Evolutionary conservation across 768 basidiomycete species (phyloP).

Genomic region (Lactifluus hygrophoroides): DNA sequence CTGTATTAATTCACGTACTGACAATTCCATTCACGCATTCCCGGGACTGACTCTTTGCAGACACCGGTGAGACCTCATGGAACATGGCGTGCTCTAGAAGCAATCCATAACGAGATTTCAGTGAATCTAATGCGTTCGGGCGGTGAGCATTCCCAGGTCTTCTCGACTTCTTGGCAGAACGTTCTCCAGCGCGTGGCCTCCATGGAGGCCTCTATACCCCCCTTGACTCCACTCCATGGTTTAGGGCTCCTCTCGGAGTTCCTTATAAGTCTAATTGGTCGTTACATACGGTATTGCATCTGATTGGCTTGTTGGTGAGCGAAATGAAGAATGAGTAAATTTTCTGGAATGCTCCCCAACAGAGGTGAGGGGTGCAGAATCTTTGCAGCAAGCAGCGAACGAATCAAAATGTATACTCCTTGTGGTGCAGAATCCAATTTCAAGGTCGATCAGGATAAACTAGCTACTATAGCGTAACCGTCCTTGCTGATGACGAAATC

Average conservation of each 20-base stretch:
- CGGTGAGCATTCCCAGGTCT: background rate
- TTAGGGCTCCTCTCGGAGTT: too few species aligned
- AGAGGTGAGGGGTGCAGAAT: background rate
- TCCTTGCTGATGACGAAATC: background rate
- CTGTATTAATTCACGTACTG: constrained; percentile 2
- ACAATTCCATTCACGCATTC: background rate
- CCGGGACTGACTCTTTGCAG: background rate
- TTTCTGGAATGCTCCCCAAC: background rate
- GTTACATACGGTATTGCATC: background rate
- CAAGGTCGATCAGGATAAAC: too few species aligned
- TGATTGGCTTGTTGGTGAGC: background rate
- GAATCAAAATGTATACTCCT: background rate
- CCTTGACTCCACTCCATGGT: background rate
- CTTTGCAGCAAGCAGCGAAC: background rate
- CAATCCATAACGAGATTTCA: background rate
- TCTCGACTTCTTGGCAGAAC: background rate
- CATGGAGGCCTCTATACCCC: background rate
- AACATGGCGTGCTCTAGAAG: background rate
- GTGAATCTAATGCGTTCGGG: background rate
- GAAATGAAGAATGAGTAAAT: background rate
- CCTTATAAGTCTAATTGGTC: background rate
- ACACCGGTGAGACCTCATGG: background rate
- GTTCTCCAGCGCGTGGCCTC: background rate
- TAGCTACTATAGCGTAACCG: too few species aligned
- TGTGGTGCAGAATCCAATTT: background rate